A percentile compares a stretch with the other conserved stretches of the same genome.
These are phyloP conservation scores for Mortierella sp. DNA, from an alignment of 371 early-diverging fungal genomes.

Conservation along the genomic window DNA sequence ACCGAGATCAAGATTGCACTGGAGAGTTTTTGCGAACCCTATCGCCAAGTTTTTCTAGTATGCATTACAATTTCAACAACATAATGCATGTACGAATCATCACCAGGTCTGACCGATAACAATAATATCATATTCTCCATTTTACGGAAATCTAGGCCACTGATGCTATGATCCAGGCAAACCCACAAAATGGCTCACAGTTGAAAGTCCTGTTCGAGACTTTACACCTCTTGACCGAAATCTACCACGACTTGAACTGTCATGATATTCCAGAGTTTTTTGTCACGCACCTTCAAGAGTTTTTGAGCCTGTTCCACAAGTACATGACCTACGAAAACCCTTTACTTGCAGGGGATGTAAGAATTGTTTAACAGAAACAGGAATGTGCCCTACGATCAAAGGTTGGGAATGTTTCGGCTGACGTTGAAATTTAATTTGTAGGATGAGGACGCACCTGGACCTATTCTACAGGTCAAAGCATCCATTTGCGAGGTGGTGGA, in stretches of 20 bases:
- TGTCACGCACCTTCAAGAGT: slow-evolving; percentile 87
- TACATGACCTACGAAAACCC: slow-evolving; percentile 88
- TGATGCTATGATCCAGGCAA: slow-evolving; percentile 81
- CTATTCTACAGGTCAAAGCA: slow-evolving; percentile 89
- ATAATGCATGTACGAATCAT: neutral
- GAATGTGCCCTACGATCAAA: no score
- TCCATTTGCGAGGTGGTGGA: slow-evolving; percentile 91
- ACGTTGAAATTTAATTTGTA: slow-evolving; percentile 25
- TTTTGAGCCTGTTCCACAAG: slow-evolving; percentile 85
- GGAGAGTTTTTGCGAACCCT: slow-evolving; percentile 85
- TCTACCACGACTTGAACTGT: slow-evolving; percentile 92
- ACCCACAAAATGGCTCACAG: slow-evolving; percentile 70
- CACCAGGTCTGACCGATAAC: neutral
- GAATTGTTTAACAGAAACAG: neutral
- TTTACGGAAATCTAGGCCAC: slow-evolving; percentile 68
- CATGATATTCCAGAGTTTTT: slow-evolving; percentile 98
- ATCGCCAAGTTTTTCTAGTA: slow-evolving; percentile 85
- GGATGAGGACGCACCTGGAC: slow-evolving; percentile 90
- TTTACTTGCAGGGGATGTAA: slow-evolving; percentile 72
- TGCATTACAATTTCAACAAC: slow-evolving; percentile 7
- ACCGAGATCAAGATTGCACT: slow-evolving; percentile 93
- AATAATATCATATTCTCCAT: neutral
- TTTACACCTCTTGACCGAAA: slow-evolving; percentile 83
- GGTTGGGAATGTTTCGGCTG: neutral
- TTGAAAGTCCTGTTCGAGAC: slow-evolving; percentile 81